These are phyloP conservation scores for Nicotiana paniculata DNA, from an alignment of 257 asterid species.

Conservation along the genomic window DNA sequence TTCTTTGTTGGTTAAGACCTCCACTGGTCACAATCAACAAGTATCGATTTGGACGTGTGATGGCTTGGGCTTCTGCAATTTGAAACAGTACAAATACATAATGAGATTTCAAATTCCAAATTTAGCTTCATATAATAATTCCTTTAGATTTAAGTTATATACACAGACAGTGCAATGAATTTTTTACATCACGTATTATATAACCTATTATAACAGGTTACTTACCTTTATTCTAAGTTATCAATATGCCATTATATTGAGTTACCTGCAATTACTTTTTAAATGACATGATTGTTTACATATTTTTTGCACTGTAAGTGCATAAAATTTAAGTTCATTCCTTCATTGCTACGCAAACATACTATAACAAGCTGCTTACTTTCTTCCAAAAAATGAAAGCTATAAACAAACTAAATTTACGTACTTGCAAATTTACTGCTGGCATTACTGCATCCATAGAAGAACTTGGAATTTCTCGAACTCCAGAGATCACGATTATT, in stretches of 20 bases:
- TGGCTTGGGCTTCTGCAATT: constrained; percentile 53
- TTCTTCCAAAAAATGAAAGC: neutral
- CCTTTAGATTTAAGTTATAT: neutral
- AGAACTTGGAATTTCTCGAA: constrained; percentile 54
- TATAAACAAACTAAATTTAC: constrained; percentile 10
- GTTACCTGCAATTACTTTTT: neutral
- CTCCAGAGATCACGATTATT: constrained; percentile 76
- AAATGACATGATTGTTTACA: no score
- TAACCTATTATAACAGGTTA: no score
- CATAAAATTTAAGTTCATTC: no score
- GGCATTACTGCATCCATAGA: constrained; percentile 71
- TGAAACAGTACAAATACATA: neutral
- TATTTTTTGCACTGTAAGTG: no score
- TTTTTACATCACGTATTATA: no score
- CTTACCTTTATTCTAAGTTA: no score
- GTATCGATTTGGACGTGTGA: constrained; percentile 57
- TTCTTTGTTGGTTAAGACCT: constrained; percentile 97
- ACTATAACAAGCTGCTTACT: neutral
- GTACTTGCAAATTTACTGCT: constrained; percentile 62
- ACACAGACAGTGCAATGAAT: no score
- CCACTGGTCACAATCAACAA: constrained; percentile 94
- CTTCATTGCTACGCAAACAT: neutral
- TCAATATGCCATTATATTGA: no score
- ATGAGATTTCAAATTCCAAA: neutral
- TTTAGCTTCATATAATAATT: neutral